phyloP scores from a whole-genome alignment of 2,329 filamentous ascomycete genomes.

The Clarireedia paspali region DNA sequence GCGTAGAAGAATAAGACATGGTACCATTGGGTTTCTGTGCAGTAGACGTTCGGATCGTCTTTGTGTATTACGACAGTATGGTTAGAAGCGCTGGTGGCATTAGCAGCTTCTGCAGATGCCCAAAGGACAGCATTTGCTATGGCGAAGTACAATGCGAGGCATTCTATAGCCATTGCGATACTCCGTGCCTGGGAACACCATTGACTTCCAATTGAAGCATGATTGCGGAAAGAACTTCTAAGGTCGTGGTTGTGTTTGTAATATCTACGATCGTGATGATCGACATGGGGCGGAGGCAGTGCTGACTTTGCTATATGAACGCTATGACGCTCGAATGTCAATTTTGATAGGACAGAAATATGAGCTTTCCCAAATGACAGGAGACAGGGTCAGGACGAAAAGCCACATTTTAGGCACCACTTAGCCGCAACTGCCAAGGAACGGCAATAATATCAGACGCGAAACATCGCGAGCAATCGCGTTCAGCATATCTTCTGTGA shows the following conservation, averaged over 20 bases:
- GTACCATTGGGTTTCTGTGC: not conserved
- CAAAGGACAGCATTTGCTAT: not conserved
- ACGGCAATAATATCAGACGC: too few species aligned
- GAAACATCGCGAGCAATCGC: too few species aligned
- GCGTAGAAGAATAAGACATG: not conserved
- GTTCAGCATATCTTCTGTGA: too few species aligned
- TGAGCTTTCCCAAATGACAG: not conserved
- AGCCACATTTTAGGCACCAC: not conserved
- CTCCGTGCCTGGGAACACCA: not conserved
- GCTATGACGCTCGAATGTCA: not conserved
- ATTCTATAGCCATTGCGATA: not conserved
- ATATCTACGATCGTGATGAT: too few species aligned
- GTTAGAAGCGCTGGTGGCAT: not conserved
- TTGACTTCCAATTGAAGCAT: not conserved
- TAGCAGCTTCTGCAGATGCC: not conserved
- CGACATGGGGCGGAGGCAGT: too few species aligned
- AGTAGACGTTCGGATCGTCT: not conserved
- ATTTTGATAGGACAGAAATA: not conserved
- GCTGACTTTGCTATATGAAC: not conserved
- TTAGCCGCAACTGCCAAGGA: too few species aligned
- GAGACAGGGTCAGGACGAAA: not conserved
- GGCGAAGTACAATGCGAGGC: not conserved
- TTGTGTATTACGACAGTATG: not conserved
- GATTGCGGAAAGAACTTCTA: too few species aligned
- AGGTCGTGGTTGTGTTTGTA: too few species aligned